These are phyloP conservation scores for Microdochium trichocladiopsis DNA, from an alignment of 2,329 filamentous ascomycete species.

Conservation along the genomic window DNA sequence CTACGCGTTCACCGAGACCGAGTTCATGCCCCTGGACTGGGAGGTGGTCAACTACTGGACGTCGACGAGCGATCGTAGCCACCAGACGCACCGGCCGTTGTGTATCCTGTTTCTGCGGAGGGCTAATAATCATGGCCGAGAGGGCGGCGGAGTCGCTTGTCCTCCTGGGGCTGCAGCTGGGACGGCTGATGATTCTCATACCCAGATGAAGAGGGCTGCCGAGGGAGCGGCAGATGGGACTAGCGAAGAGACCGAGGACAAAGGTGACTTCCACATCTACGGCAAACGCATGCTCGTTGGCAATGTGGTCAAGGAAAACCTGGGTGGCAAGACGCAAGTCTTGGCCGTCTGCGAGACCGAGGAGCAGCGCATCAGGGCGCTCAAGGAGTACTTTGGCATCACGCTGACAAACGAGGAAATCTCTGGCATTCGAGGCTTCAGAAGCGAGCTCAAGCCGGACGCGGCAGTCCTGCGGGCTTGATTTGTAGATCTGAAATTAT, in stretches of 20 bases:
- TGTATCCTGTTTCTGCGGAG: constrained; percentile 46
- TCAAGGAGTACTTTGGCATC: constrained; percentile 46
- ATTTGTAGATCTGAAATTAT: no score
- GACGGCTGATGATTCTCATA: no score
- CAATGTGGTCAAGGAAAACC: constrained; percentile 44
- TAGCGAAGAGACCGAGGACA: background rate
- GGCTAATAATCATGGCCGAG: no score
- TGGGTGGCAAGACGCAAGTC: constrained; percentile 39
- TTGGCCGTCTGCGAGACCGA: constrained; percentile 41
- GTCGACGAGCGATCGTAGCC: constrained; percentile 37
- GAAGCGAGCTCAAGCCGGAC: background rate
- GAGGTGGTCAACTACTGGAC: constrained; percentile 51
- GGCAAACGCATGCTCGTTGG: constrained; percentile 47
- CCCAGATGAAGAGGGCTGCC: constrained; percentile 32
- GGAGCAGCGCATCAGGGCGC: constrained; percentile 40
- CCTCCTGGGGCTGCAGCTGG: no score
- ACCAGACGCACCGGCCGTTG: constrained; percentile 47
- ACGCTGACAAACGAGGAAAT: constrained; percentile 41
- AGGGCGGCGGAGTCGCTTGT: no score
- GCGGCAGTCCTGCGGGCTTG: background rate
- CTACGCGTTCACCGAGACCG: constrained; percentile 60
- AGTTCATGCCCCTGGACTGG: constrained; percentile 57
- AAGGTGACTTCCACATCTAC: constrained; percentile 24
- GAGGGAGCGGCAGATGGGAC: background rate
- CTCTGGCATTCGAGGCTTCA: background rate